phyloP scores from a whole-genome alignment of 768 basidiomycete species.

The Chlorophyllum brunneum region DNA sequence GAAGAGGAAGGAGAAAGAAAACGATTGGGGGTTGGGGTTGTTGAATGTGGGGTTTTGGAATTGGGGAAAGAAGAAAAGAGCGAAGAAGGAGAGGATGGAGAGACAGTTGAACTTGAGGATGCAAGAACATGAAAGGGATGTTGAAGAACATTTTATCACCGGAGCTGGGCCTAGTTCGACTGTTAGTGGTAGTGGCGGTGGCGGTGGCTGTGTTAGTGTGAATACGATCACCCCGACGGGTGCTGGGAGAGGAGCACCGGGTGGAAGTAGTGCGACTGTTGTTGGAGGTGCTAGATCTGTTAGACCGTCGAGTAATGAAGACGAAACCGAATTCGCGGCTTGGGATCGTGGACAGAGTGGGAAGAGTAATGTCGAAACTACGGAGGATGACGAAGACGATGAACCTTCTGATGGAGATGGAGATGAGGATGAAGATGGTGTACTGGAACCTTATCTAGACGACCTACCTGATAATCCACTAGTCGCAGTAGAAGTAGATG shows the following conservation, averaged over 20 bases:
- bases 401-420: not conserved
- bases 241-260: too few relatives aligned
- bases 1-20: slow-evolving; percentile 10
- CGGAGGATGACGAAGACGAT: slow-evolving; percentile 5
- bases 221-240: not conserved
- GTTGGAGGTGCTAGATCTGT: not conserved
- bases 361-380: not conserved
- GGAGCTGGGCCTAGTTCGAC: not conserved
- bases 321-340: not conserved
- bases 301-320: slow-evolving; percentile 3
- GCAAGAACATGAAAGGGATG: not conserved
- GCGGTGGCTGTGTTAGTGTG: too few relatives aligned
- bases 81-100: not conserved
- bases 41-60: slow-evolving; percentile 7
- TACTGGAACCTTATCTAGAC: not conserved
- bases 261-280: not conserved
- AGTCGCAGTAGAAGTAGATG: not conserved
- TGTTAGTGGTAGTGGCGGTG: not conserved
- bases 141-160: not conserved
- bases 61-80: slow-evolving; percentile 9
- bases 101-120: not conserved
- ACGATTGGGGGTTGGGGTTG: slow-evolving; percentile 5
- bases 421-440: not conserved
- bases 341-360: slow-evolving; percentile 10
- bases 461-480: not conserved